Conservation (phyloP, 2,329 filamentous ascomycete genomes). For the Orbilia oligospora region DNA sequence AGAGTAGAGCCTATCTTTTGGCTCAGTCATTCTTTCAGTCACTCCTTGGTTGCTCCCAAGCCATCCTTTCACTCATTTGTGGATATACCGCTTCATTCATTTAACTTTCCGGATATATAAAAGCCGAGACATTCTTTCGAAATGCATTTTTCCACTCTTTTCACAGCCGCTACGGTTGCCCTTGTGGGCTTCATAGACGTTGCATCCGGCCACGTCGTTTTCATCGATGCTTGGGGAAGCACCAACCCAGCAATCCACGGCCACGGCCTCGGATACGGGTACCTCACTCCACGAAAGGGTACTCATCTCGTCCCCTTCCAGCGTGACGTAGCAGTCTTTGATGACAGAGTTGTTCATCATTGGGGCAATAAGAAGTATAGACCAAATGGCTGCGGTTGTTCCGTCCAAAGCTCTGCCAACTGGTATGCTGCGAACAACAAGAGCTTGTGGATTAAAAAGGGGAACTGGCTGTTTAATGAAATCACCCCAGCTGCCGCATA, state of each 20-base stretch:
- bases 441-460: background rate
- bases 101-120: background rate
- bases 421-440: background rate
- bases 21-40: conserved; percentile 4
- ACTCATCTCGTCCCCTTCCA: conserved; percentile 6
- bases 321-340: conserved; percentile 22
- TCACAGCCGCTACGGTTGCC: background rate
- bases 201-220: conserved; percentile 10
- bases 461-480: background rate
- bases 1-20: background rate
- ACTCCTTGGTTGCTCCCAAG: background rate
- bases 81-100: background rate
- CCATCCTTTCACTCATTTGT: background rate
- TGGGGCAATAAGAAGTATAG: background rate
- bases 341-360: background rate
- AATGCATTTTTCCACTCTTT: conserved; percentile 30
- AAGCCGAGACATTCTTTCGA: conserved; percentile 5
- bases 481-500: background rate
- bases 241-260: conserved; percentile 8
- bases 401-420: background rate
- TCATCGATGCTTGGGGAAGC: conserved; percentile 27
- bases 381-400: background rate
- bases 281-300: conserved; percentile 1
- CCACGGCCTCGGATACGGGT: conserved; percentile 12
- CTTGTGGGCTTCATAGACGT: conserved; percentile 3